Evolutionary conservation across 2,329 filamentous ascomycete genomes (phyloP).

Genomic region (Purpureocillium lavendulum): DNA sequence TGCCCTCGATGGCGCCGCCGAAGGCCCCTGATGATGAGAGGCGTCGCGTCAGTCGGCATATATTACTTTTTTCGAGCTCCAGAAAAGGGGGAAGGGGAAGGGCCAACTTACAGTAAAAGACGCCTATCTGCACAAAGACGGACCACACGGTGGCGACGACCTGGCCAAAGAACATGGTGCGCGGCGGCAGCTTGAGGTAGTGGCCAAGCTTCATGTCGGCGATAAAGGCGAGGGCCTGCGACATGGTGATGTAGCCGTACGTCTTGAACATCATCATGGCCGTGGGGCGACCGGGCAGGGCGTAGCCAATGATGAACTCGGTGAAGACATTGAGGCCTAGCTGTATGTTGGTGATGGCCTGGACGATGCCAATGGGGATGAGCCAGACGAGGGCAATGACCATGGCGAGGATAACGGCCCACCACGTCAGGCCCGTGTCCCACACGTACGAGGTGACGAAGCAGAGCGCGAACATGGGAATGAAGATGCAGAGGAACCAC

Average conservation of each 20-base stretch:
- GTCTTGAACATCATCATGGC: conserved; percentile 40
- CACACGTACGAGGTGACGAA: conserved; percentile 24
- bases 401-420: conserved; percentile 28
- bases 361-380: conserved; percentile 32
- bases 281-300: conserved; percentile 32
- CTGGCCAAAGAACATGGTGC: conserved; percentile 35
- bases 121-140: conserved; percentile 24
- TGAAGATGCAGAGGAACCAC: conserved; percentile 42
- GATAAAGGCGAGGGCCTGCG: conserved; percentile 34
- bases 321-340: conserved; percentile 37
- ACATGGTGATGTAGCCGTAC: conserved; percentile 33
- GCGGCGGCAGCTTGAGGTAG: conserved; percentile 42
- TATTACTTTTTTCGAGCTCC: too few species aligned
- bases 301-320: conserved; percentile 38
- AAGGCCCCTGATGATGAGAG: too few species aligned
- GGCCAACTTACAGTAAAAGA: too few species aligned
- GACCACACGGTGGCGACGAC: conserved; percentile 25
- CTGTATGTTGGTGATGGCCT: conserved; percentile 37
- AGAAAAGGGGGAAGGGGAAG: too few species aligned
- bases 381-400: conserved; percentile 27
- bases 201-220: conserved; percentile 41
- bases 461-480: conserved; percentile 37
- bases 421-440: conserved; percentile 31
- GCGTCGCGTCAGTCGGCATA: too few species aligned
- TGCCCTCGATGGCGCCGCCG: too few species aligned